Conservation (phyloP, 2,329 filamentous ascomycete species). For the Lasiodiplodia theobromae region DNA sequence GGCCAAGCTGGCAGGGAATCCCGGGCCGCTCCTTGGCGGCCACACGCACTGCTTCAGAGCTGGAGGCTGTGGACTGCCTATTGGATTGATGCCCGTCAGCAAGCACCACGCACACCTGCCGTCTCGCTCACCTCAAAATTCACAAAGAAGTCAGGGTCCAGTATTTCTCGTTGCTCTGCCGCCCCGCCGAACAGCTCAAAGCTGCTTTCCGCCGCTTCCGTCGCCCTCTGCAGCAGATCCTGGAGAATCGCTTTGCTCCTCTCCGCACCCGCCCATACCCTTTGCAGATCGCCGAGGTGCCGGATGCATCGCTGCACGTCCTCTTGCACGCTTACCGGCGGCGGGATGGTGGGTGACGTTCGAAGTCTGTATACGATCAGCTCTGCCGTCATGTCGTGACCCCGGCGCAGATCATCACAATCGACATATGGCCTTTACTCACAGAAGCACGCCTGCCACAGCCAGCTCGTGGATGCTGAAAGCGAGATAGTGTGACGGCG, state of each 20-base stretch:
- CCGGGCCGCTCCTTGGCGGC: neutral
- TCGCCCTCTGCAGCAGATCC: slow-evolving; percentile 21
- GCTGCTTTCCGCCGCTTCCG: slow-evolving; percentile 17
- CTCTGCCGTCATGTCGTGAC: slow-evolving; percentile 42
- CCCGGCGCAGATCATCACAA: slow-evolving; percentile 25
- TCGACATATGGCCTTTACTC: neutral
- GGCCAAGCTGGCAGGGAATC: neutral
- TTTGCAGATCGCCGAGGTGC: slow-evolving; percentile 5
- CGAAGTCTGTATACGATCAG: slow-evolving; percentile 28
- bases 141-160: slow-evolving; percentile 23
- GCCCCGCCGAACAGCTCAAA: slow-evolving; percentile 12
- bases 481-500: slow-evolving; percentile 20
- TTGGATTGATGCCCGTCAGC: neutral
- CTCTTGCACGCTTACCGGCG: slow-evolving; percentile 21
- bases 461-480: slow-evolving; percentile 15
- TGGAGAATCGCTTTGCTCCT: slow-evolving; percentile 13
- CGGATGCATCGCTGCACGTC: slow-evolving; percentile 21
- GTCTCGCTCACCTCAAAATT: slow-evolving; percentile 9
- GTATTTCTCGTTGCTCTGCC: slow-evolving; percentile 9
- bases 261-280: slow-evolving; percentile 11
- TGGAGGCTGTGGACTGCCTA: slow-evolving; percentile 10
- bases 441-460: slow-evolving; percentile 13
- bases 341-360: slow-evolving; percentile 10
- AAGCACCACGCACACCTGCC: neutral
- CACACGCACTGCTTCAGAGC: neutral